phyloP scores from a whole-genome alignment of 257 asterid genomes.

The Lithospermum erythrorhizon region DNA sequence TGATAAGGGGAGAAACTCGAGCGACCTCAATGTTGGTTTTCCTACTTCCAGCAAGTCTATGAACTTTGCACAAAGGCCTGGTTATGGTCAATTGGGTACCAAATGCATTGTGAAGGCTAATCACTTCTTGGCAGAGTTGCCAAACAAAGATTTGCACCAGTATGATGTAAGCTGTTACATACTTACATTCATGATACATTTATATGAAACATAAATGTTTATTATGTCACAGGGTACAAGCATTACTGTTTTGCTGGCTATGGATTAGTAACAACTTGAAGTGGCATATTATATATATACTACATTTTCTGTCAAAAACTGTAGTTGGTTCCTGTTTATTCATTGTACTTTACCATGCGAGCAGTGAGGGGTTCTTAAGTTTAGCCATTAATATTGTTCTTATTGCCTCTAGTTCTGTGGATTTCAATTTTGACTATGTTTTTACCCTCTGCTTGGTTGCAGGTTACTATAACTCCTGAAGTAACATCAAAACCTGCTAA shows the following conservation, averaged over 20 bases:
- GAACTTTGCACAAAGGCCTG: slow-evolving; percentile 78
- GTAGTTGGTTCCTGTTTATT: slow-evolving; percentile 17
- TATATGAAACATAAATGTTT: slow-evolving; percentile 8
- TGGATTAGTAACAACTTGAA: slow-evolving; percentile 28
- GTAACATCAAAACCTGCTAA: slow-evolving; percentile 75
- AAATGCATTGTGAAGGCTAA: slow-evolving; percentile 95
- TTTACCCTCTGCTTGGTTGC: slow-evolving; percentile 13
- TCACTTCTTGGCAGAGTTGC: slow-evolving; percentile 89
- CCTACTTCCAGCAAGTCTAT: slow-evolving; percentile 71
- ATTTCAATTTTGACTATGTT: slow-evolving; percentile 2
- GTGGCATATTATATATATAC: slow-evolving; percentile 35
- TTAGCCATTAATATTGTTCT: slow-evolving; percentile 24
- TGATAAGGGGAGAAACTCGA: slow-evolving; percentile 15
- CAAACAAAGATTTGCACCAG: slow-evolving; percentile 88
- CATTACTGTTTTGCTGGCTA: slow-evolving; percentile 18
- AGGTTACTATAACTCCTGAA: slow-evolving; percentile 95
- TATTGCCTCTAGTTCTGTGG: slow-evolving; percentile 12
- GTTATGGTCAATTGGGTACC: slow-evolving; percentile 85
- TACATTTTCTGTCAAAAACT: slow-evolving; percentile 21
- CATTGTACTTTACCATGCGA: slow-evolving; percentile 24
- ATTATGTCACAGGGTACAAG: slow-evolving; percentile 12
- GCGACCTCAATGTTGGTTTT: slow-evolving; percentile 31
- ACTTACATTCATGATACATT: slow-evolving; percentile 9
- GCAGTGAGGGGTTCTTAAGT: slow-evolving; percentile 33
- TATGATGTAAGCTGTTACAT: slow-evolving; percentile 69